A percentile compares a stretch with the other conserved stretches of the same genome.
phyloP scores from a whole-genome alignment of 805 yeast genomes.

The Saccharomycopsis sp. region DNA sequence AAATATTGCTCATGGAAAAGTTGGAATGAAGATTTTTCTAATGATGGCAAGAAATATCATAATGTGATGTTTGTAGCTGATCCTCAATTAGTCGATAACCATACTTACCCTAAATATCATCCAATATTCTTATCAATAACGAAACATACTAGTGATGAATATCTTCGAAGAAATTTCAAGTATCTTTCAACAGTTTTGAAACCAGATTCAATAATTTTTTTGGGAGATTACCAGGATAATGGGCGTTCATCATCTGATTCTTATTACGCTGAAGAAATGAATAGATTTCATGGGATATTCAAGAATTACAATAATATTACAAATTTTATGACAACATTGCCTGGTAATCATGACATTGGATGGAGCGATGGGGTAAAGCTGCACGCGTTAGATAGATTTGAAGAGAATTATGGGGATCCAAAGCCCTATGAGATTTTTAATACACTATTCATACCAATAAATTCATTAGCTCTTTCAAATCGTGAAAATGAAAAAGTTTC shows the following conservation, averaged over 20 bases:
- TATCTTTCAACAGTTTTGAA: constrained; percentile 48
- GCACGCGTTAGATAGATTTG: constrained; percentile 54
- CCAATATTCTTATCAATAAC: constrained; percentile 44
- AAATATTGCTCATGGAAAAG: constrained; percentile 6
- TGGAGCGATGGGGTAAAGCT: constrained; percentile 70
- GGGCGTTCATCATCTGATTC: constrained; percentile 66
- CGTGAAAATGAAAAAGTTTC: constrained; percentile 38
- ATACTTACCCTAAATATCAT: constrained; percentile 76
- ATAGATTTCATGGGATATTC: constrained; percentile 61
- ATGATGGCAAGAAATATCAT: constrained; percentile 28
- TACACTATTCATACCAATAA: constrained; percentile 70
- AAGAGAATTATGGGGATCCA: constrained; percentile 63
- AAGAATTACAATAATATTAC: constrained; percentile 39
- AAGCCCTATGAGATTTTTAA: constrained; percentile 43
- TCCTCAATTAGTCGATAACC: constrained; percentile 86
- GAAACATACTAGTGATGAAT: constrained; percentile 63
- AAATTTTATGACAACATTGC: constrained; percentile 39
- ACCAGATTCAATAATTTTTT: constrained; percentile 71
- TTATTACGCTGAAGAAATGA: constrained; percentile 52
- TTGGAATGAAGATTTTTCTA: constrained; percentile 10
- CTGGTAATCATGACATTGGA: constrained; percentile 97
- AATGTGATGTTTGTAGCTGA: constrained; percentile 72
- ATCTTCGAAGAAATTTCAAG: constrained; percentile 69
- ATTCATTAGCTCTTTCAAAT: constrained; percentile 79
- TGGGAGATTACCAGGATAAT: constrained; percentile 95